Conservation (phyloP, 352 stramenopile species). For the Phytophthora syringae region DNA sequence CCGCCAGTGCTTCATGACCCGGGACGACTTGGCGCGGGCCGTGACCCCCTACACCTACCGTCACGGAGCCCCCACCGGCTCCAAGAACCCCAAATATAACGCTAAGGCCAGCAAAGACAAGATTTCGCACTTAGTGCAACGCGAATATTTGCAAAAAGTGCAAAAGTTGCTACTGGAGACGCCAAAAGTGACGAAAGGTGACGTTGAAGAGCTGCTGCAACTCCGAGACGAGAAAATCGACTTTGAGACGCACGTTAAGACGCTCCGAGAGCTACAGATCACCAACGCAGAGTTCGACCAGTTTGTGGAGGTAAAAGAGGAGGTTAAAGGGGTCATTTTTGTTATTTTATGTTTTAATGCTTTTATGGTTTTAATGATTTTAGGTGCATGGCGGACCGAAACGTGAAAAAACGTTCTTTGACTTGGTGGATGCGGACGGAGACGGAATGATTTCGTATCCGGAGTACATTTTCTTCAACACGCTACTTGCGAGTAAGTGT, state of each 20-base stretch:
- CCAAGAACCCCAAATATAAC: conserved; percentile 89
- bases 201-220: conserved; percentile 61
- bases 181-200: conserved; percentile 42
- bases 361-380: not conserved
- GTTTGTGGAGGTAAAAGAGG: conserved; percentile 54
- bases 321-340: not conserved
- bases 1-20: conserved; percentile 85
- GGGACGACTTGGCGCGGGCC: conserved; percentile 78
- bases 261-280: conserved; percentile 73
- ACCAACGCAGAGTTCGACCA: conserved; percentile 86
- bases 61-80: conserved; percentile 68
- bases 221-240: conserved; percentile 74
- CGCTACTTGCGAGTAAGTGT: conserved; percentile 79
- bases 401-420: conserved; percentile 80
- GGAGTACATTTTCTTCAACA: conserved; percentile 93
- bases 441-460: conserved; percentile 89
- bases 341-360: not conserved
- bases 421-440: conserved; percentile 85
- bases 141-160: conserved; percentile 61
- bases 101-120: conserved; percentile 59
- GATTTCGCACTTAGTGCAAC: conserved; percentile 48
- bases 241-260: conserved; percentile 87
- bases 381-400: conserved; percentile 67
- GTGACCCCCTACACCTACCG: conserved; percentile 87
- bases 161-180: conserved; percentile 67